Evolutionary conservation across 116 monocot genomes (phyloP).

Genomic region (Zostera marina): DNA sequence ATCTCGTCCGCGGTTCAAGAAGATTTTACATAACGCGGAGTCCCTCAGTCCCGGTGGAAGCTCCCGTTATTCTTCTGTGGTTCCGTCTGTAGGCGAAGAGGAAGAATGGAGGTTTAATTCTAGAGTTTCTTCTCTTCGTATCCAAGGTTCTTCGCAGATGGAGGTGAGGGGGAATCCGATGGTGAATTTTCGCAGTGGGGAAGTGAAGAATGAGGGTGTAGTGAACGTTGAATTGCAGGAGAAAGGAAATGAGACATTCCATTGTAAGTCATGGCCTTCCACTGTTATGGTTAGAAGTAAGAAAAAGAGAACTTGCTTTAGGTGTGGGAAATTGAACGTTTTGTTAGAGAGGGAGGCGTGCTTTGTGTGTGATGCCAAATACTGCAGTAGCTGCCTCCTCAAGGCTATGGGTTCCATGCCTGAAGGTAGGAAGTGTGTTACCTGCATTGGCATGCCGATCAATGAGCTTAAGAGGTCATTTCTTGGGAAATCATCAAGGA

Average conservation of each 20-base stretch:
- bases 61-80: background rate
- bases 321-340: constrained; percentile 44
- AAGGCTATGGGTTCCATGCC: constrained; percentile 92
- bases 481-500: constrained; percentile 50
- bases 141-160: background rate
- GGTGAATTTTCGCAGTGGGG: constrained; percentile 7
- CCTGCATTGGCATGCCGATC: constrained; percentile 51
- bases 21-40: background rate
- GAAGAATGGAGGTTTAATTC: background rate
- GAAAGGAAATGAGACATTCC: background rate
- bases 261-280: too few relatives aligned
- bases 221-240: background rate
- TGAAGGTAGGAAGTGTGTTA: constrained; percentile 73
- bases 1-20: too few relatives aligned
- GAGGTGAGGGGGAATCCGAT: background rate
- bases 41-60: background rate
- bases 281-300: background rate
- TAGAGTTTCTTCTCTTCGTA: constrained; percentile 2
- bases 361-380: constrained; percentile 62
- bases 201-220: background rate
- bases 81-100: background rate
- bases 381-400: constrained; percentile 49
- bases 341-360: constrained; percentile 73
- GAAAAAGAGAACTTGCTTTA: constrained; percentile 39
- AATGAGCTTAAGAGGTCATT: constrained; percentile 43